Evolutionary conservation across 495 filamentous ascomycete genomes (phyloP).

Genomic region (Pseudevernia furfuracea): DNA sequence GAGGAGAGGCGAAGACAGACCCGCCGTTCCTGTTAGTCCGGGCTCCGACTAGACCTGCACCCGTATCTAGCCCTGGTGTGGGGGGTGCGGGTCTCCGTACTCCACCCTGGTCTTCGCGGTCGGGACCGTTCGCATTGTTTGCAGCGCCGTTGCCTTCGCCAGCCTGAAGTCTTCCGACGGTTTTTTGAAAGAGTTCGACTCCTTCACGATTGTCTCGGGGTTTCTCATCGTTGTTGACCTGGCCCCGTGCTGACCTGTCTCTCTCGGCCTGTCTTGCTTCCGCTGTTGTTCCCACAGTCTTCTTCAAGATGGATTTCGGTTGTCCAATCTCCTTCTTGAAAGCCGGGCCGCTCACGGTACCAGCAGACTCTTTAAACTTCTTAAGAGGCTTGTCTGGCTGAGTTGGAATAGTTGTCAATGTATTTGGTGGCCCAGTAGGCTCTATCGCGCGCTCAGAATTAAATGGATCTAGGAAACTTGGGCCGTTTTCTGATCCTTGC

Average conservation of each 20-base stretch:
- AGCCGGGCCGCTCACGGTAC: not conserved
- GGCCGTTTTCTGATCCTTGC: not conserved
- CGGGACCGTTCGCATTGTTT: not conserved
- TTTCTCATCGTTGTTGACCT: not conserved
- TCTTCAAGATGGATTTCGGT: constrained; percentile 1
- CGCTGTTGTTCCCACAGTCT: not conserved
- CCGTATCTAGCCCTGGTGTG: not conserved
- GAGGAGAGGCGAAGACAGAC: not conserved
- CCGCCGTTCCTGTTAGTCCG: not conserved
- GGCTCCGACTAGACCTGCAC: not conserved
- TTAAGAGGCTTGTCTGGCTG: not conserved
- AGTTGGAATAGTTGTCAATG: not conserved
- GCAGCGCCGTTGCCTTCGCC: not conserved
- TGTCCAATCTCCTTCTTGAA: not conserved
- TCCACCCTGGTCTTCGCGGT: not conserved
- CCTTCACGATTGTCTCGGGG: not conserved
- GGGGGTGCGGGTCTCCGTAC: not conserved
- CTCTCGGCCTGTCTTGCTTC: not conserved
- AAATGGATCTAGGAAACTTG: not conserved
- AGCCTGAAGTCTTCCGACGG: not conserved
- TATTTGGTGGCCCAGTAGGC: not conserved
- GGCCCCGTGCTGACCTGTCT: not conserved
- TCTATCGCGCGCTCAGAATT: not conserved
- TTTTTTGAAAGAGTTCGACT: not conserved
- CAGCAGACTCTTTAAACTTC: not conserved